Conservation (phyloP, 371 early-diverging fungal genomes). For the Fennellomyces sp. region DNA sequence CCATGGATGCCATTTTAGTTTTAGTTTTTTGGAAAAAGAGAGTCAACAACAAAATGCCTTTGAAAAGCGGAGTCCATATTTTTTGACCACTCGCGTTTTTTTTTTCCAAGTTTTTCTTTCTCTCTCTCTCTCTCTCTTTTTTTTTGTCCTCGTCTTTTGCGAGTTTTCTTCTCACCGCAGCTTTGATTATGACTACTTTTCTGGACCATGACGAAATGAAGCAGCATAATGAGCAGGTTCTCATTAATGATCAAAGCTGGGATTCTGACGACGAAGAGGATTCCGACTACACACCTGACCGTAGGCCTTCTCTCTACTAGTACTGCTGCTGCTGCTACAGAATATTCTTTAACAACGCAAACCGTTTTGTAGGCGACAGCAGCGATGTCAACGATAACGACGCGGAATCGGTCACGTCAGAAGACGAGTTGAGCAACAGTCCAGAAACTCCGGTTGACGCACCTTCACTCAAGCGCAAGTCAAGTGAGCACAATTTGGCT, state of each 20-base stretch:
- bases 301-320: constrained; percentile 12
- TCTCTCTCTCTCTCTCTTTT: neutral
- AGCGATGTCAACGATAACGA: constrained; percentile 5
- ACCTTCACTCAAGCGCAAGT: constrained; percentile 1
- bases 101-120: neutral
- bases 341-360: neutral
- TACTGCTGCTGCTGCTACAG: neutral
- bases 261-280: constrained; percentile 25
- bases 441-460: constrained; percentile 6
- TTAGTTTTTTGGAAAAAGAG: constrained; percentile 4
- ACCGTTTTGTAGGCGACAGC: neutral
- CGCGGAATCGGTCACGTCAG: constrained; percentile 17
- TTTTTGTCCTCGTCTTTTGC: no score
- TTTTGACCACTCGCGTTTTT: neutral
- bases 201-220: neutral
- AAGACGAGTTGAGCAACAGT: constrained; percentile 6
- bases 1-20: neutral
- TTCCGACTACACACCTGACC: constrained; percentile 23
- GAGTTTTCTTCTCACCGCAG: neutral
- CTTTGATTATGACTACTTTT: constrained; percentile 3
- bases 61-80: neutral
- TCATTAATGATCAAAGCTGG: neutral
- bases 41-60: neutral
- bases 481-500: neutral
- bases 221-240: constrained; percentile 2